Evolutionary conservation across 306 rosid genomes (phyloP).

Genomic region (Acacia melanoxylon): DNA sequence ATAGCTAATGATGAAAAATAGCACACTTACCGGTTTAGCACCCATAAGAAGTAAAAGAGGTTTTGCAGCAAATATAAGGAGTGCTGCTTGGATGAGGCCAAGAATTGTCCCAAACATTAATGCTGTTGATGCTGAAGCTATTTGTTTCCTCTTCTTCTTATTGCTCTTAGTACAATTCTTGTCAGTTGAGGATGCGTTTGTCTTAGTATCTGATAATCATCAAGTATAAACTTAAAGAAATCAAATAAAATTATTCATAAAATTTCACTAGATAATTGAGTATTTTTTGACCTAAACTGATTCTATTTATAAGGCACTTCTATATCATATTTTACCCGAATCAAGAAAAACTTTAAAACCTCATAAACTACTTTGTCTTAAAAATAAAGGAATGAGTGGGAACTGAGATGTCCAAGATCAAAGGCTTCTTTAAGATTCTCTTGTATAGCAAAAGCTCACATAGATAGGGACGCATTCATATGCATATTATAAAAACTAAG

Average conservation of each 20-base stretch:
- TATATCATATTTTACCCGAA: no score
- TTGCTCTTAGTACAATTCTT: slow-evolving; percentile 36
- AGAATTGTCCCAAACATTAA: slow-evolving; percentile 75
- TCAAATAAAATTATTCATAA: background rate
- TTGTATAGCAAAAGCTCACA: background rate
- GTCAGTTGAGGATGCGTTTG: background rate
- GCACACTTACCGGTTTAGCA: slow-evolving; percentile 62
- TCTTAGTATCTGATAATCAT: slow-evolving; percentile 27
- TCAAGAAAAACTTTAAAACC: no score
- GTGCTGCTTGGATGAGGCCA: slow-evolving; percentile 79
- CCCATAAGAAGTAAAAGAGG: slow-evolving; percentile 84
- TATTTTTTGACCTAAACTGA: background rate
- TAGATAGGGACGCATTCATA: background rate
- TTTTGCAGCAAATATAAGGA: slow-evolving; percentile 71
- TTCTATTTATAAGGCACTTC: no score
- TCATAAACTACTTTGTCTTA: no score
- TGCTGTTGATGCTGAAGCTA: slow-evolving; percentile 95
- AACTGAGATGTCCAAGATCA: no score
- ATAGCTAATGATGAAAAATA: background rate
- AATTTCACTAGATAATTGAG: background rate
- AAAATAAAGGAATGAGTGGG: no score
- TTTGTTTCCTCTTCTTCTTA: slow-evolving; percentile 46
- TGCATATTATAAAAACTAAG: background rate
- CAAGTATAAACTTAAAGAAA: background rate
- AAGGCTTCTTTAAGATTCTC: background rate